Percentiles rank a stretch among this genome's conserved stretches.
Evolutionary conservation across 768 basidiomycete genomes (phyloP).

Genomic region (Mycena chlorophos): DNA sequence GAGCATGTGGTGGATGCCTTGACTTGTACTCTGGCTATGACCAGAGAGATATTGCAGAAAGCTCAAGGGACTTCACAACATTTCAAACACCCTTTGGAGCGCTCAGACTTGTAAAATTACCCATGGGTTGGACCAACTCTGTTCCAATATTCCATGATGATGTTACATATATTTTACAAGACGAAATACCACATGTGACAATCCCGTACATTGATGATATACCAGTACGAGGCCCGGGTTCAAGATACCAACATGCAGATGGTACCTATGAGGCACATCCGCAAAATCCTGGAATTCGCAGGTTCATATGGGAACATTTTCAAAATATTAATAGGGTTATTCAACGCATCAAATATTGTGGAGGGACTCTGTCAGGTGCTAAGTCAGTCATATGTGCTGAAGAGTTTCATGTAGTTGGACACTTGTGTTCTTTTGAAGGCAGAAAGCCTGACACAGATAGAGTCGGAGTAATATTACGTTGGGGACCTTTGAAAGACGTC

Average conservation of each 20-base stretch:
- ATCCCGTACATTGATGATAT: constrained; percentile 20
- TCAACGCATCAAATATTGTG: constrained; percentile 29
- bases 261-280: constrained; percentile 21
- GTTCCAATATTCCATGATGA: constrained; percentile 13
- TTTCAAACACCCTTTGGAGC: constrained; percentile 32
- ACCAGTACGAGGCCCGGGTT: background rate
- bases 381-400: background rate
- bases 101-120: constrained; percentile 23
- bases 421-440: background rate
- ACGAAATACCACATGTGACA: constrained; percentile 9
- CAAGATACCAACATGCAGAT: background rate
- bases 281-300: constrained; percentile 29
- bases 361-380: constrained; percentile 16
- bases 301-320: constrained; percentile 41
- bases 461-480: constrained; percentile 22
- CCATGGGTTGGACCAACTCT: constrained; percentile 31
- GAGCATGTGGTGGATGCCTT: constrained; percentile 6
- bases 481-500: constrained; percentile 1
- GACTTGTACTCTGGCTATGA: constrained; percentile 31
- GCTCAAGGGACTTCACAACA: constrained; percentile 32
- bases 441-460: constrained; percentile 20
- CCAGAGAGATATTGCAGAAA: constrained; percentile 24
- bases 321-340: constrained; percentile 35
- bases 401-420: background rate
- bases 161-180: constrained; percentile 1